phyloP scores from a whole-genome alignment of 2,329 filamentous ascomycete species.

The Arthrobotrys megalospora region DNA sequence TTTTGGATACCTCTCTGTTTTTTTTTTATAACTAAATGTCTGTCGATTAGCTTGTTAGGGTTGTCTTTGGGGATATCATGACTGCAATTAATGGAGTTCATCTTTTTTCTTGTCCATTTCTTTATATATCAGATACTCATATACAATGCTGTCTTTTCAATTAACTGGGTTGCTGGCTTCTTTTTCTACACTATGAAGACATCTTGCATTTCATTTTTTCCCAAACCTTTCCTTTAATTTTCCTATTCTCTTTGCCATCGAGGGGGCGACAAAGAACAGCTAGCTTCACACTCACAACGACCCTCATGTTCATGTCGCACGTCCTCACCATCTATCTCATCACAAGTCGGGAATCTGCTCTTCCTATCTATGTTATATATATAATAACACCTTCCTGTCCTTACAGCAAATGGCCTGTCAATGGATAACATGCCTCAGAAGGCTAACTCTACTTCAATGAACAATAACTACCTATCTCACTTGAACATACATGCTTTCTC shows the following conservation, averaged over 20 bases:
- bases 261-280: not conserved
- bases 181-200: conserved; percentile 3
- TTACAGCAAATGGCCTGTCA: conserved; percentile 26
- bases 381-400: conserved; percentile 21
- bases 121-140: conserved; percentile 25
- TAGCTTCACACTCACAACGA: not conserved
- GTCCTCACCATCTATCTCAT: not conserved
- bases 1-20: conserved; percentile 29
- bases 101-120: conserved; percentile 32
- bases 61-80: conserved; percentile 60
- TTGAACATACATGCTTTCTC: not conserved
- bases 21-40: conserved; percentile 37
- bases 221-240: conserved; percentile 19
- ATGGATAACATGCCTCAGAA: conserved; percentile 11
- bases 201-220: conserved; percentile 4
- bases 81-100: conserved; percentile 61
- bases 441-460: conserved; percentile 8
- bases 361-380: conserved; percentile 13
- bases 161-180: conserved; percentile 15
- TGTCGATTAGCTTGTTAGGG: conserved; percentile 59
- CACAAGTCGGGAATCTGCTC: conserved; percentile 26
- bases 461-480: not conserved
- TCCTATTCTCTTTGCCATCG: not conserved
- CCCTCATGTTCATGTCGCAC: conserved; percentile 5
- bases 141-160: conserved; percentile 41